Base-by-base conservation (phyloP, 2,329 filamentous ascomycete genomes). In the Ciborinia camelliae region DNA sequence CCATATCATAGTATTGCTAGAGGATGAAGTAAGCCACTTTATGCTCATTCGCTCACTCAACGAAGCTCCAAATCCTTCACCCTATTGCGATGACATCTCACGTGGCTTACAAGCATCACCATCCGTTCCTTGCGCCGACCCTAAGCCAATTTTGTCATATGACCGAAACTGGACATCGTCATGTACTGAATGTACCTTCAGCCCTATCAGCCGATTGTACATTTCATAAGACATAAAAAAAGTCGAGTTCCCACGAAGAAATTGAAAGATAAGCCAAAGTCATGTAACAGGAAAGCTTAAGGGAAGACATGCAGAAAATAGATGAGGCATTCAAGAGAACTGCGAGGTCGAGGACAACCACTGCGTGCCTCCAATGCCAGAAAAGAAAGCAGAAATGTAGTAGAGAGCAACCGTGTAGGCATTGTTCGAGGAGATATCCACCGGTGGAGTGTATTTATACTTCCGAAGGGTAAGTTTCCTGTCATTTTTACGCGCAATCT, bases 371-470 rank as follows among this genome's bases (percentile, higher is more conserved):
- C 14, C 62, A 64, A 14, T 64, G 62, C 12, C 62, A 64, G 20
- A 64, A 61, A 18, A 64, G 62, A 45, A 64, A 64, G 39, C 62
- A 64, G 26, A 64, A 45, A 52, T 64, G 62, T 26, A 64, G 62
- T 47, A 43, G 62, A 8, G 62, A 61, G 37, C 54, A 64, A n/a
- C 62, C 62, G 39, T 64, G 62, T 37, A 64, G 62, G 23, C 45
- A 64, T 47, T 64, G 62, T 52, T 59, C 54, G 28, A 64, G 62
- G 37, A 59, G 62, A 45, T 64, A 61, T 47, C 62, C 62, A 15
- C 54, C 54, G 4, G 62, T 64, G 14, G 62, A 64, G 12, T 64
- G 62, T 30, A 53, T 64, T 35, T 64, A 64, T 64, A 61, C 47
- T 15, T 51, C 26, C 41, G 55, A 60, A 28, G 35, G 35, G 62